Evolutionary conservation across 805 yeast genomes (phyloP).

Genomic region (Yarrowia bubula): DNA sequence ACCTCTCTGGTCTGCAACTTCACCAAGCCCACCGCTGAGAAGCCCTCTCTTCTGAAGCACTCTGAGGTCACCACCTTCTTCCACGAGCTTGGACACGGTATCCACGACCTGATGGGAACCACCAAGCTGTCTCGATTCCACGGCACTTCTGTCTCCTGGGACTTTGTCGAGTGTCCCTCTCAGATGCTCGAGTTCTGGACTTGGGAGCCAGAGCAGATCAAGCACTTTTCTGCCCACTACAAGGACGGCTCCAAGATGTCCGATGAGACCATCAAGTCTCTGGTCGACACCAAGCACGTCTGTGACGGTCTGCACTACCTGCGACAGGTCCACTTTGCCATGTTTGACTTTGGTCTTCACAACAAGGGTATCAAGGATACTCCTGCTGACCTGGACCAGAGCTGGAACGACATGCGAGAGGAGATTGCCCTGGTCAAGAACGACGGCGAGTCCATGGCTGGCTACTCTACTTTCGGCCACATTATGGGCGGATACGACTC

Average conservation of each 20-base stretch:
- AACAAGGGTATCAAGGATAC: slow-evolving; percentile 35
- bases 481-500: slow-evolving; percentile 82
- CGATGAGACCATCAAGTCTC: slow-evolving; percentile 55
- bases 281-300: slow-evolving; percentile 67
- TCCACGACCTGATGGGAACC: slow-evolving; percentile 70
- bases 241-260: slow-evolving; percentile 53
- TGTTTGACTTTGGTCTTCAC: slow-evolving; percentile 74
- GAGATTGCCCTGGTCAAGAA: slow-evolving; percentile 56
- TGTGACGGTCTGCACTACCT: slow-evolving; percentile 69
- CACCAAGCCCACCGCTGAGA: slow-evolving; percentile 67
- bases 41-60: slow-evolving; percentile 75
- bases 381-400: slow-evolving; percentile 45
- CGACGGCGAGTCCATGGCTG: slow-evolving; percentile 49
- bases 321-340: slow-evolving; percentile 75
- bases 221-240: slow-evolving; percentile 63
- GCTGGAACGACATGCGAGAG: slow-evolving; percentile 68
- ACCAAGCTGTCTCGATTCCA: slow-evolving; percentile 66
- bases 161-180: slow-evolving; percentile 89
- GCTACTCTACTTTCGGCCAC: slow-evolving; percentile 75
- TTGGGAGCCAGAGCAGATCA: slow-evolving; percentile 66
- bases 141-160: slow-evolving; percentile 77
- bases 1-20: slow-evolving; percentile 83
- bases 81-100: slow-evolving; percentile 90
- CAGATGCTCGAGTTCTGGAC: slow-evolving; percentile 89
- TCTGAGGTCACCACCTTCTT: slow-evolving; percentile 78